Evolutionary conservation across 1,139 yeast genomes (phyloP).

Genomic region (Yamadazyma atlantica): DNA sequence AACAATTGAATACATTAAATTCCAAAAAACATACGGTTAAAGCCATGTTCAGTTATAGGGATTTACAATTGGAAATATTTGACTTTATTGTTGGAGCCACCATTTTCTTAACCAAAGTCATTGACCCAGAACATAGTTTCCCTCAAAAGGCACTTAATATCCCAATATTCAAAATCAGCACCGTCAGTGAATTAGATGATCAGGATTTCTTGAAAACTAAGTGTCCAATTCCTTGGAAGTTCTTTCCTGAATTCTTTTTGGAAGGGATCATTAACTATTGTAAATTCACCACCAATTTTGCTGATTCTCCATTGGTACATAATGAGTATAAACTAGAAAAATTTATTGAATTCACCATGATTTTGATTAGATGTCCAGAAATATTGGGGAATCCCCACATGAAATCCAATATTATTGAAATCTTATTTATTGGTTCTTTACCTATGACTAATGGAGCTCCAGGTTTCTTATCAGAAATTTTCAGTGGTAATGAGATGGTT

Average conservation of each 20-base stretch:
- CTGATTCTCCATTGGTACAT: conserved; percentile 57
- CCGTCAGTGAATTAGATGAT: conserved; percentile 58
- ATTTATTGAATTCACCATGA: conserved; percentile 73
- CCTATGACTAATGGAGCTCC: conserved; percentile 56
- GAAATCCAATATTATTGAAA: conserved; percentile 80
- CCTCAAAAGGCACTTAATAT: conserved; percentile 57
- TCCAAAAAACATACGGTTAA: conserved; percentile 54
- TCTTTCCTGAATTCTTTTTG: conserved; percentile 79
- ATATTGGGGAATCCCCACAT: conserved; percentile 89
- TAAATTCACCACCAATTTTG: conserved; percentile 60
- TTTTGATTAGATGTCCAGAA: conserved; percentile 81
- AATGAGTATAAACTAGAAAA: conserved; percentile 51
- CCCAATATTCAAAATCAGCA: conserved; percentile 62
- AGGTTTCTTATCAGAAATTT: conserved; percentile 71
- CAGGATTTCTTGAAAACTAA: conserved; percentile 62
- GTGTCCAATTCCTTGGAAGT: conserved; percentile 78
- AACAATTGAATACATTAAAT: conserved; percentile 36
- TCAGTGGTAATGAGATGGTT: conserved; percentile 64
- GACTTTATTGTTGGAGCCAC: conserved; percentile 78
- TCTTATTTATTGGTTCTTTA: conserved; percentile 73
- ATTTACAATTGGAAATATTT: conserved; percentile 63
- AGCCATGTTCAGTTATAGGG: conserved; percentile 57
- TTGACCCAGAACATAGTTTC: conserved; percentile 67
- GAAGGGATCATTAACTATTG: conserved; percentile 84
- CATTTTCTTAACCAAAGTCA: conserved; percentile 64